These are phyloP conservation scores for Crithidia brevicula DNA, from an alignment of 208 protist genomes.

Conservation along the genomic window DNA sequence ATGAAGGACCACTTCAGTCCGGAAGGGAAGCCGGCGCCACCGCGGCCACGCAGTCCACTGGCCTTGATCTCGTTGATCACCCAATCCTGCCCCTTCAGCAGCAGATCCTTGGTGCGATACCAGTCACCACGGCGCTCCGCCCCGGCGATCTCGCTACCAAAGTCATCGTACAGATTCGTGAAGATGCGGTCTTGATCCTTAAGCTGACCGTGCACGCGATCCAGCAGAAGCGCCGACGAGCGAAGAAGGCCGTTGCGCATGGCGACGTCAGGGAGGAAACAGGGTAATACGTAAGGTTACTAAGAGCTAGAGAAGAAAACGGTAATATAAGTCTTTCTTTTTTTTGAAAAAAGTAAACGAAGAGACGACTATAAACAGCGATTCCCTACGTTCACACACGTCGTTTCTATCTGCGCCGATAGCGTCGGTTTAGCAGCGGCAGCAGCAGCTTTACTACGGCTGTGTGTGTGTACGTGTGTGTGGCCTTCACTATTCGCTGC, in stretches of 20 bases:
- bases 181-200: conserved; percentile 99
- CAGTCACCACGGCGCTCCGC: conserved; percentile 97
- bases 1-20: conserved; percentile 99
- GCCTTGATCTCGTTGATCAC: conserved; percentile 98
- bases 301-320: background rate
- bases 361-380: too few species aligned
- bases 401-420: too few species aligned
- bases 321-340: too few species aligned
- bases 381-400: too few species aligned
- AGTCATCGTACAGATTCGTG: conserved; percentile 98
- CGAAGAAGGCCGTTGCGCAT: conserved; percentile 51
- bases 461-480: background rate
- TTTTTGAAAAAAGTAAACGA: too few species aligned
- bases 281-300: background rate
- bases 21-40: conserved; percentile 98
- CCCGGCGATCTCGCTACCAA: conserved; percentile 92
- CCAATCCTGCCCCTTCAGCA: conserved; percentile 97
- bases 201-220: conserved; percentile 84
- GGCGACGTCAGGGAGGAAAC: background rate
- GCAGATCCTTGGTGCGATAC: conserved; percentile 98
- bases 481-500: background rate
- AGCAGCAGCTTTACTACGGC: too few species aligned
- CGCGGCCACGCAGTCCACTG: conserved; percentile 97
- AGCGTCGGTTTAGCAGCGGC: too few species aligned
- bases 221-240: conserved; percentile 41